Conservation (phyloP, 352 stramenopile species). For the Globisporangium echinulatum region DNA sequence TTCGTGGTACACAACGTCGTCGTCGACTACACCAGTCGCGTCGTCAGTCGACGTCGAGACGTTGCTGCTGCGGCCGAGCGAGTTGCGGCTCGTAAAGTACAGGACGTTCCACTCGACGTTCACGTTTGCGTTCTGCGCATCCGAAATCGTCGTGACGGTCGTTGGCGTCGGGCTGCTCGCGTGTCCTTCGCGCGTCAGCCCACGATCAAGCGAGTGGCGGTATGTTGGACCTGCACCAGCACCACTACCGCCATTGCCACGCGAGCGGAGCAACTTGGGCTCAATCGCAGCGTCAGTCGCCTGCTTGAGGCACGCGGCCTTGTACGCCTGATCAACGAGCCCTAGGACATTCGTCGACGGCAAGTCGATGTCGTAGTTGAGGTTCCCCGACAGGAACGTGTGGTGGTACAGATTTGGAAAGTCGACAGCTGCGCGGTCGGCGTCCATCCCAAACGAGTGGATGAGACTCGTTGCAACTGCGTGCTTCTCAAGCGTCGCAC, state of each 20-base stretch:
- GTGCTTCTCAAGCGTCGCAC: conserved; percentile 40
- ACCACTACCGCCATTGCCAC: no score
- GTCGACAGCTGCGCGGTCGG: conserved; percentile 61
- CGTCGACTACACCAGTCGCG: conserved; percentile 1
- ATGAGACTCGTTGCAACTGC: conserved; percentile 52
- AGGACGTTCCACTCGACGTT: conserved; percentile 41
- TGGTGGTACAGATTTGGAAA: conserved; percentile 84
- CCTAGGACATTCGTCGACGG: conserved; percentile 21
- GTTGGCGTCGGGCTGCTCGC: conserved; percentile 5
- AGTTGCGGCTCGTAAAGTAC: conserved; percentile 37
- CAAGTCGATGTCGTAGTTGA: conserved; percentile 76
- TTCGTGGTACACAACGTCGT: conserved; percentile 44
- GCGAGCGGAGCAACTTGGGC: conserved; percentile 25
- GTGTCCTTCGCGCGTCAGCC: conserved; percentile 2
- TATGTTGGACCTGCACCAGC: not conserved
- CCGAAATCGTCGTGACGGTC: not conserved
- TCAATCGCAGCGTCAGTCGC: conserved; percentile 58
- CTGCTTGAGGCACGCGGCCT: conserved; percentile 54
- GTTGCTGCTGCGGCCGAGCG: conserved; percentile 28
- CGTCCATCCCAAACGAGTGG: conserved; percentile 78
- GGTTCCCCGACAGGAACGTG: conserved; percentile 73
- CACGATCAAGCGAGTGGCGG: conserved; percentile 9
- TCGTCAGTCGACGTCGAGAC: conserved; percentile 20
- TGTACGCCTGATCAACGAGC: conserved; percentile 68
- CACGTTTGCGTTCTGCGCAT: conserved; percentile 27